Percentiles rank a stretch among this genome's conserved stretches.
Conservation (phyloP, 257 asterid species). For the Nicotiana noctiflora region DNA sequence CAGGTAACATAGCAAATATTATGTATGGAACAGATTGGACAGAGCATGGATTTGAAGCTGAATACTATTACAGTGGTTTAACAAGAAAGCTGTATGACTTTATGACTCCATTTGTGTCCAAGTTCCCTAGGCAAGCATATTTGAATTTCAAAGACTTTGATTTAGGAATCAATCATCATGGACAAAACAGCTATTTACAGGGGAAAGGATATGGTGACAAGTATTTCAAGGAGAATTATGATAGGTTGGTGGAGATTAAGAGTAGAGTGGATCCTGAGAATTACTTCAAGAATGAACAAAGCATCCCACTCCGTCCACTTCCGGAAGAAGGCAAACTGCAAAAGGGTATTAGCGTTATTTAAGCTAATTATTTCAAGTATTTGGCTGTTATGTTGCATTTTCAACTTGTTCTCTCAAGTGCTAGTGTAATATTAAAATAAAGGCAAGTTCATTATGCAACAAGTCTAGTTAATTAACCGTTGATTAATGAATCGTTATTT, state of each 20-base stretch:
- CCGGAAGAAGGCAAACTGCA: neutral
- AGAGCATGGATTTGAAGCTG: constrained; percentile 29
- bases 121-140: constrained; percentile 51
- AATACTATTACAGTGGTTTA: constrained; percentile 19
- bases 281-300: constrained; percentile 50
- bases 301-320: constrained; percentile 30
- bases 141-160: constrained; percentile 55
- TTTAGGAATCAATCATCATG: constrained; percentile 40
- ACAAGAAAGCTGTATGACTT: constrained; percentile 29
- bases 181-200: constrained; percentile 24
- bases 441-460: neutral
- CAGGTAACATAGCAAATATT: constrained; percentile 42
- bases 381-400: neutral
- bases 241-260: constrained; percentile 43
- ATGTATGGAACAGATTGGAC: constrained; percentile 39
- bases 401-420: neutral
- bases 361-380: neutral
- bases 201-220: constrained; percentile 39
- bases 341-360: neutral
- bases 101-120: constrained; percentile 51
- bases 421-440: neutral
- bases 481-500: neutral
- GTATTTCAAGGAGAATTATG: constrained; percentile 48
- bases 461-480: neutral
- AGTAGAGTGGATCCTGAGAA: constrained; percentile 47